Evolutionary conservation across 495 filamentous ascomycete genomes (phyloP), one percentile per base, ranked within the genome.

Genomic region (Elasticomyces elasticus): DNA sequence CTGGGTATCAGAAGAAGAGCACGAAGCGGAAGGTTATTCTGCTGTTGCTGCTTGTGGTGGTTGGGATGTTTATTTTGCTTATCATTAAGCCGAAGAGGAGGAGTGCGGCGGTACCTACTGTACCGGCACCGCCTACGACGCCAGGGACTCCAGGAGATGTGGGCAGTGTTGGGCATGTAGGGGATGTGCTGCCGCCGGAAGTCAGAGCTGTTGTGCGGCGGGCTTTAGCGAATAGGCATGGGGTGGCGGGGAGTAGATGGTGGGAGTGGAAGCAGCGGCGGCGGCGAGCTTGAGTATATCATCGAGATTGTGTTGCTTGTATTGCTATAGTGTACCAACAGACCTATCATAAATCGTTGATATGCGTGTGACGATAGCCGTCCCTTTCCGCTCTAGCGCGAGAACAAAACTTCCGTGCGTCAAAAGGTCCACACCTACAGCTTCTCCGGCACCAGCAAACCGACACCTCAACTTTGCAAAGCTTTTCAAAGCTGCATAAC

Each of bases 11-110:
- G 75, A 82, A 79, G 63, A 85, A 82, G 65, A 84, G 85, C 13
- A 88, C 84, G 12, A 96, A 95, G 71, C 76, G 94, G 59, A 96
- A 94, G 71, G 78, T 92, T 25, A 87, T 97, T 33, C 75, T 98
- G 22, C 71, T 98, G 12, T 69, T 98, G n/a, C 62, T 92, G 5
- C 71, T 98, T 5, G 64, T 97, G 17, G 82, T 97, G 33, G 77
- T 84, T 10, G 92, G 84, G 23, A 75, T 95, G 74, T 80, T 98
- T 46, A 95, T 98, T 57, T 66, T 98, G 20, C 69, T 98, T 1
- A 69, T 84, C 5, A 72, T 95, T 48, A 98, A 98, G 67, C 86
- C 92, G 2, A 90, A 57, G 54, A 49, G 53, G 48, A 53, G 54
- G 25, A 31, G 26, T 27, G 56, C 1, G 23, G 42, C 47, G 46